Evolutionary conservation across 106 monocot genomes (phyloP), one percentile per base, ranked within the genome.

Genomic region (Gastrodia elata): DNA sequence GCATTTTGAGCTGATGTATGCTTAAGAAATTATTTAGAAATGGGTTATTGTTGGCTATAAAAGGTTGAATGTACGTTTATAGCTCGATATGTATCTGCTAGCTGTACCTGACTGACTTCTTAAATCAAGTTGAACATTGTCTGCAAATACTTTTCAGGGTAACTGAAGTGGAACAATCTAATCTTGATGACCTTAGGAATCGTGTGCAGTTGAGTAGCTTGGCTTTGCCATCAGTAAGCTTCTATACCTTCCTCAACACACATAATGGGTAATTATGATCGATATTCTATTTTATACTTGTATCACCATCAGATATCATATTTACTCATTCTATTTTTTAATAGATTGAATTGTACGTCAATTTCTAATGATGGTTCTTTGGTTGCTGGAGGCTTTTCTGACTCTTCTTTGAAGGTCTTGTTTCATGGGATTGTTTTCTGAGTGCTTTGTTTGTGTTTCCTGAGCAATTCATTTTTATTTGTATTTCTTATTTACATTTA

Each of bases 331-430:
- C 10, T 38, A 30, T 39, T 74, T 48, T 39, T 38, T 59, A 10
- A 16, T 68, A 97, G 97, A 39, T 80, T 97, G 70, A 97, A 93
- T 58, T 97, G 97, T 79, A 84, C 88, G 32, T 72, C 97, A 16
- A 84, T 97, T 73, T 93, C 97, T 36, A 81, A 88, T 39, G 97
- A 98, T 77, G 97, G 97, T 38, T 90, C 93, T 43, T 79, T 98
- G 77, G 87, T 98, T 82, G 93, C 85, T 74, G 93, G 93, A 76
- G 97, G 97, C 40, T 98, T 98, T 71, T 98, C 97, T 65, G 97
- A 98, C 68, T 93, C 97, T 46, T 98, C 97, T 55, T 46, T 98
- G 65, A 98, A 98, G 93, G 97, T 91, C 74, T 24, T 48, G 68
- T 77, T 77, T 73, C 35, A 11, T 72, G 34, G 68, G 58, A 43